phyloP scores from a whole-genome alignment of 2,329 filamentous ascomycete genomes.

The Colletotrichum euphorbiae region DNA sequence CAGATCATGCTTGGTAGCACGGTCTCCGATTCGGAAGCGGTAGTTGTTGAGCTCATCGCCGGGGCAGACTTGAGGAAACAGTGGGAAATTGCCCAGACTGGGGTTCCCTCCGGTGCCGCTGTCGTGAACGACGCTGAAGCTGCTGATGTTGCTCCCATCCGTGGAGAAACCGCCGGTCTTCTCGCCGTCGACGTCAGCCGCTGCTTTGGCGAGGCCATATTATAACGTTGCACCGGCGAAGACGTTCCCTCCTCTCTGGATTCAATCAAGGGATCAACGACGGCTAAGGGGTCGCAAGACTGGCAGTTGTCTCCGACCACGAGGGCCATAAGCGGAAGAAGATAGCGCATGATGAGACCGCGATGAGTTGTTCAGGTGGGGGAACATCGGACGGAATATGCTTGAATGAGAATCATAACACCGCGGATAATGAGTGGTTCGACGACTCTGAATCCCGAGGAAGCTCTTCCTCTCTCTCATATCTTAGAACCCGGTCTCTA shows the following conservation, averaged over 20 bases:
- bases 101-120: slow-evolving; percentile 46
- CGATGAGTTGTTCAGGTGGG: background rate
- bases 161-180: slow-evolving; percentile 59
- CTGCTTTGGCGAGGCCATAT: slow-evolving; percentile 68
- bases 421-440: too few relatives aligned
- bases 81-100: slow-evolving; percentile 59
- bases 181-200: slow-evolving; percentile 62
- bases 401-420: too few relatives aligned
- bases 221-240: slow-evolving; percentile 67
- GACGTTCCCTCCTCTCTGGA: slow-evolving; percentile 68
- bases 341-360: background rate
- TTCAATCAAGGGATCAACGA: slow-evolving; percentile 63
- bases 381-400: background rate
- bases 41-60: slow-evolving; percentile 66
- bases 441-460: too few relatives aligned
- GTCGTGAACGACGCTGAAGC: slow-evolving; percentile 62
- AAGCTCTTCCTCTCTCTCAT: too few relatives aligned
- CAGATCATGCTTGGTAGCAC: slow-evolving; percentile 52
- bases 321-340: slow-evolving; percentile 30
- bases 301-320: slow-evolving; percentile 43
- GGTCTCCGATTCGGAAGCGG: slow-evolving; percentile 61
- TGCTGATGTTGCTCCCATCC: slow-evolving; percentile 60
- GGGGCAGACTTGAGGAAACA: slow-evolving; percentile 57
- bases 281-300: slow-evolving; percentile 23
- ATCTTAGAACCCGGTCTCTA: background rate